Evolutionary conservation across 768 basidiomycete genomes (phyloP).

Genomic region (Auriscalpium microsporum): DNA sequence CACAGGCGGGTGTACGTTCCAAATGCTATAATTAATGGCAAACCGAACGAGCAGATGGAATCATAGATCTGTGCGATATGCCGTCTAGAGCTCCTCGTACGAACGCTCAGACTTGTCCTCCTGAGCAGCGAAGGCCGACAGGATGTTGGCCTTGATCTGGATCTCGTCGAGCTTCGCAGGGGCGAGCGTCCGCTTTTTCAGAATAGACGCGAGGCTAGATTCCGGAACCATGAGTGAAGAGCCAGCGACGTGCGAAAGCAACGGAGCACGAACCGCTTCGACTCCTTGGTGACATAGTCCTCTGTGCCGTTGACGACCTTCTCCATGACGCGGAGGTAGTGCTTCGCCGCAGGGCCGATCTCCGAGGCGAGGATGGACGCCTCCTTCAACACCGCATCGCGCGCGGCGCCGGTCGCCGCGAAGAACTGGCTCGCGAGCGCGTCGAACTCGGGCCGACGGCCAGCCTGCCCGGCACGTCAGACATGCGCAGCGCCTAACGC

Average conservation of each 20-base stretch:
- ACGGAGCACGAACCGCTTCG: slow-evolving; percentile 52
- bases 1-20: too few species aligned
- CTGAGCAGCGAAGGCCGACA: slow-evolving; percentile 45
- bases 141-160: slow-evolving; percentile 84
- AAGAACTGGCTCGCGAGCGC: slow-evolving; percentile 69
- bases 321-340: slow-evolving; percentile 89
- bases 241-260: not conserved
- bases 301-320: slow-evolving; percentile 66
- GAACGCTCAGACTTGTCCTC: slow-evolving; percentile 18
- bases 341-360: slow-evolving; percentile 47
- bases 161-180: slow-evolving; percentile 85
- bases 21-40: too few species aligned
- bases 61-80: too few species aligned
- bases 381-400: slow-evolving; percentile 56
- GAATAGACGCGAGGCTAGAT: slow-evolving; percentile 61
- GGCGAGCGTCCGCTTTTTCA: slow-evolving; percentile 70
- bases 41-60: too few species aligned
- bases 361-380: slow-evolving; percentile 46
- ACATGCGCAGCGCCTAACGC: not conserved
- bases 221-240: slow-evolving; percentile 10
- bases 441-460: slow-evolving; percentile 73
- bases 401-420: slow-evolving; percentile 43
- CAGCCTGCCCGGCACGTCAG: slow-evolving; percentile 45
- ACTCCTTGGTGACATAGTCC: slow-evolving; percentile 79
- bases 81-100: slow-evolving; percentile 14